Evolutionary conservation across 495 filamentous ascomycete species (phyloP).

Genomic region (Margaritispora aquatica): DNA sequence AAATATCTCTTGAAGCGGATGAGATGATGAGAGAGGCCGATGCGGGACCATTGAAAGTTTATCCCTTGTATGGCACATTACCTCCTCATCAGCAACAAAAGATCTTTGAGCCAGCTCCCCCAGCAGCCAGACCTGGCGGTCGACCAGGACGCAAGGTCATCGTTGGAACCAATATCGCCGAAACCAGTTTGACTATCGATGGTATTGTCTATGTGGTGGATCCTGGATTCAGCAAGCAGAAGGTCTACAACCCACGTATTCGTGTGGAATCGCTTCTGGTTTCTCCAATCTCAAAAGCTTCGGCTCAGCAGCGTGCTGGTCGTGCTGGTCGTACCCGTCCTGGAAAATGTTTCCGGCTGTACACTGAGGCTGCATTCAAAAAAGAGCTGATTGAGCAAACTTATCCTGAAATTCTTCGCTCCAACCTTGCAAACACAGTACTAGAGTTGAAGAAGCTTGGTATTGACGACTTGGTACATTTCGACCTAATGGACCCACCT

Average conservation of each 20-base stretch:
- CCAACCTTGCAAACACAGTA: slow-evolving; percentile 90
- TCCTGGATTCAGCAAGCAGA: slow-evolving; percentile 98
- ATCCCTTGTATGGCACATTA: slow-evolving; percentile 90
- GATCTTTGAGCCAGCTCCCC: slow-evolving; percentile 88
- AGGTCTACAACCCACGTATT: slow-evolving; percentile 96
- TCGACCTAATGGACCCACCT: slow-evolving; percentile 97
- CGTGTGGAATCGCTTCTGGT: slow-evolving; percentile 94
- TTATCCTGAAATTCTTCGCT: slow-evolving; percentile 90
- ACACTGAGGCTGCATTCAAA: slow-evolving; percentile 95
- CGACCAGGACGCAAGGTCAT: slow-evolving; percentile 91
- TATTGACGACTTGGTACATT: slow-evolving; percentile 93
- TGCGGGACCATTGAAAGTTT: slow-evolving; percentile 82
- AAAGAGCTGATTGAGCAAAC: slow-evolving; percentile 97
- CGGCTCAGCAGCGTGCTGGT: slow-evolving; percentile 96
- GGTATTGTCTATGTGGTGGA: slow-evolving; percentile 99
- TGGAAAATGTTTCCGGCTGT: slow-evolving; percentile 95
- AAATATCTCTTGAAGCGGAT: slow-evolving; percentile 83
- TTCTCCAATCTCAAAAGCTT: slow-evolving; percentile 95
- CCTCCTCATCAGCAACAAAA: slow-evolving; percentile 88
- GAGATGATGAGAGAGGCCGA: slow-evolving; percentile 87
- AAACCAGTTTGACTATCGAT: slow-evolving; percentile 96
- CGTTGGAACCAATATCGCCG: slow-evolving; percentile 95
- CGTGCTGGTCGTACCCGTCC: slow-evolving; percentile 97
- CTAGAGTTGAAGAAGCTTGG: slow-evolving; percentile 97
- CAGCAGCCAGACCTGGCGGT: slow-evolving; percentile 63